phyloP scores from a whole-genome alignment of 1,139 yeast genomes.

The Hansenula lynferdii region DNA sequence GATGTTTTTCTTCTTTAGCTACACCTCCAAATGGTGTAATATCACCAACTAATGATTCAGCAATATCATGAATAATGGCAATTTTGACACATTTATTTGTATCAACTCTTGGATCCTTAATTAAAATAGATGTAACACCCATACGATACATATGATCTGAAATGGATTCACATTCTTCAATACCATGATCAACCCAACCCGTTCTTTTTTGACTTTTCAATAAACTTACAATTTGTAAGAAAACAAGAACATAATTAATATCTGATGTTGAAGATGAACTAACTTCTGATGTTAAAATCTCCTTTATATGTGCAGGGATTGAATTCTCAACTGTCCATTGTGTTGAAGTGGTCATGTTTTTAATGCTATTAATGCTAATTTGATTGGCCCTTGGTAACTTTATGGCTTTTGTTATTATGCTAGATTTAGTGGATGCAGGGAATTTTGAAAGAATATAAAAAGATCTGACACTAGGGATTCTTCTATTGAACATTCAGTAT shows the following conservation, averaged over 20 bases:
- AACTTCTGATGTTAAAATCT: constrained; percentile 31
- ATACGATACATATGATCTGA: constrained; percentile 97
- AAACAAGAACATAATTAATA: constrained; percentile 54
- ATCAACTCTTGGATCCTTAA: constrained; percentile 46
- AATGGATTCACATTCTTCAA: constrained; percentile 65
- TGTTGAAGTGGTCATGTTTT: constrained; percentile 6
- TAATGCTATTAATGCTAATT: background rate
- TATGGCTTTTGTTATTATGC: too few relatives aligned
- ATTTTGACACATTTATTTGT: constrained; percentile 71
- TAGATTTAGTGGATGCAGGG: too few relatives aligned
- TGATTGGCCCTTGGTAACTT: too few relatives aligned
- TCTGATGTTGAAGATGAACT: constrained; percentile 6
- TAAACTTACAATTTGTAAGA: constrained; percentile 69
- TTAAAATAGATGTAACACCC: constrained; percentile 77
- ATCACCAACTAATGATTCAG: constrained; percentile 92
- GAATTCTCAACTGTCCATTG: constrained; percentile 57
- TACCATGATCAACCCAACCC: constrained; percentile 85
- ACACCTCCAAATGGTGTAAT: constrained; percentile 83
- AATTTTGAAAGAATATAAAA: too few relatives aligned
- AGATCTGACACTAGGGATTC: too few relatives aligned
- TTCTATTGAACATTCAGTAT: too few relatives aligned
- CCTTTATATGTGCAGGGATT: constrained; percentile 47
- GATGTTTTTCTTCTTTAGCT: constrained; percentile 69
- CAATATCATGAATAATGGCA: constrained; percentile 89
- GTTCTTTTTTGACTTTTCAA: constrained; percentile 83